Percentiles rank a stretch among this genome's conserved stretches.
Evolutionary conservation across 164 flowering plant genomes (phyloP).

Genomic region (Aristolochia contorta): DNA sequence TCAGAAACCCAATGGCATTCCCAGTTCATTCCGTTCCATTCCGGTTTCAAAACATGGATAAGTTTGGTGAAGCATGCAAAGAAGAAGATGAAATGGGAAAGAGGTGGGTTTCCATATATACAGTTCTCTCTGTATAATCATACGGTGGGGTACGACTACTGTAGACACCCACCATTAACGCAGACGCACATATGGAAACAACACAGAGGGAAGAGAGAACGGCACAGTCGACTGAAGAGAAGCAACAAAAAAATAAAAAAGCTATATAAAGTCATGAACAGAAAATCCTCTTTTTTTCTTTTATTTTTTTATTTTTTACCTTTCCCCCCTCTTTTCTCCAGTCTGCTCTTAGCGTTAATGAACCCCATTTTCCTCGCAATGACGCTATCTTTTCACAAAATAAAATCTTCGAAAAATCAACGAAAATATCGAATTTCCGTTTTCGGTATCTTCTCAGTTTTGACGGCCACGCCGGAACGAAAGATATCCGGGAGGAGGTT

Average conservation of each 20-base stretch:
- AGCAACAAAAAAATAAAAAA: not conserved
- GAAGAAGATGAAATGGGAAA: constrained; percentile 4
- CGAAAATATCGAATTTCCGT: too few species aligned
- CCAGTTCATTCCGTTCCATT: constrained; percentile 10
- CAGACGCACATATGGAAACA: not conserved
- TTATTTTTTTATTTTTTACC: too few species aligned
- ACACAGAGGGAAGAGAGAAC: constrained; percentile 1
- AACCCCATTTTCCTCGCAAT: too few species aligned
- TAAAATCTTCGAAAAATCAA: too few species aligned
- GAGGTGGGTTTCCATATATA: constrained; percentile 10
- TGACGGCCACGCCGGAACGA: too few species aligned
- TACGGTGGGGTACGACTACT: constrained; percentile 4
- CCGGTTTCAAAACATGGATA: not conserved
- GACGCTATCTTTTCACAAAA: too few species aligned
- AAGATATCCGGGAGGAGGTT: too few species aligned
- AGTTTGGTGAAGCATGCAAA: constrained; percentile 31
- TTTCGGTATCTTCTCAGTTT: too few species aligned
- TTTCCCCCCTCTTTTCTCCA: too few species aligned
- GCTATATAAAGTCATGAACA: too few species aligned
- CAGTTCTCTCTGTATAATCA: constrained; percentile 8
- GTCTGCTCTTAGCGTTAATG: too few species aligned
- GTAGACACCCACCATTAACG: constrained; percentile 12
- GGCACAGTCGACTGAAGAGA: not conserved
- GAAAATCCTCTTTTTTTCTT: too few species aligned
- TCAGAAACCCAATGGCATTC: constrained; percentile 17